Percentiles rank a stretch among this genome's conserved stretches.
Conservation (phyloP, 2,329 filamentous ascomycete species). For the Colletotrichum somersetense region DNA sequence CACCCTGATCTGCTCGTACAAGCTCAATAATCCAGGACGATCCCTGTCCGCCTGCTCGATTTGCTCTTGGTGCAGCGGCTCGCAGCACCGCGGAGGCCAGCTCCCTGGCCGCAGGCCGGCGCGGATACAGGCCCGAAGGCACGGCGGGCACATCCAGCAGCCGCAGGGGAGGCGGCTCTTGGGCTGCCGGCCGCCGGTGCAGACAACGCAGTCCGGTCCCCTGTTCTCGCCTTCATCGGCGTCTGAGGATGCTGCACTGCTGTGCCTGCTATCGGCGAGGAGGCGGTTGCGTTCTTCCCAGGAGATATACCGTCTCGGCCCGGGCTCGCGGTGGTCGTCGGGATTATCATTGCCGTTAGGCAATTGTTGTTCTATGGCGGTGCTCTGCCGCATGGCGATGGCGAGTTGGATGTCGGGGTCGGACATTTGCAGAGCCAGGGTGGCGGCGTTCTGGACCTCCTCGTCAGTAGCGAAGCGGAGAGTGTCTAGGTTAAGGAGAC, state of each 20-base stretch:
- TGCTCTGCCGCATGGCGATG: conserved; percentile 30
- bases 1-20: conserved; percentile 32
- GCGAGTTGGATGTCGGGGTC: conserved; percentile 24
- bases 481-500: conserved; percentile 27
- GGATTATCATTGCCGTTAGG: neutral
- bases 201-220: conserved; percentile 28
- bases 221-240: neutral
- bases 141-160: conserved; percentile 39
- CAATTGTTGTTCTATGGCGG: too few species aligned
- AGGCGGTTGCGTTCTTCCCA: conserved; percentile 37
- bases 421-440: conserved; percentile 24
- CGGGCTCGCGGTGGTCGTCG: neutral
- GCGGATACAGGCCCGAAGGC: conserved; percentile 39
- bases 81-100: conserved; percentile 42
- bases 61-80: conserved; percentile 30
- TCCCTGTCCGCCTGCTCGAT: conserved; percentile 24
- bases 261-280: neutral
- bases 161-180: conserved; percentile 34
- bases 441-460: conserved; percentile 29
- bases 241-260: conserved; percentile 9
- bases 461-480: conserved; percentile 6
- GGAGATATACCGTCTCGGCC: conserved; percentile 10
- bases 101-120: conserved; percentile 30
- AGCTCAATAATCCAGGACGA: conserved; percentile 18
- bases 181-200: conserved; percentile 11